Evolutionary conservation across 1,284 basidiomycete genomes (phyloP).

Genomic region (Boletellus sp.): DNA sequence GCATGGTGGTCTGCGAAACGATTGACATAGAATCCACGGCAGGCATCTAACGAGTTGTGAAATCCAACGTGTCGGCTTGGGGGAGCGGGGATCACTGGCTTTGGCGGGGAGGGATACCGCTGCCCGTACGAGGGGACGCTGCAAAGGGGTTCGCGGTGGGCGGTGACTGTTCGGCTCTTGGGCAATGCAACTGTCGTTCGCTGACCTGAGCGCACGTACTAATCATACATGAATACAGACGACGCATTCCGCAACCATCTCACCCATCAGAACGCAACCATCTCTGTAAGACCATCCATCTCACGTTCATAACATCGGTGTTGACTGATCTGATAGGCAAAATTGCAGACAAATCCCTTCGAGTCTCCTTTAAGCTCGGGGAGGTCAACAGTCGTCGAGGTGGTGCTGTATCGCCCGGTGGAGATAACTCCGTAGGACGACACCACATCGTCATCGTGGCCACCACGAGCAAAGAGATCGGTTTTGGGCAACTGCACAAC

Average conservation of each 20-base stretch:
- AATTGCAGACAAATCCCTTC: conserved; percentile 55
- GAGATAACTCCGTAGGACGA: conserved; percentile 63
- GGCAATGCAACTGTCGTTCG: too few relatives aligned
- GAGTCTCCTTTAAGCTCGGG: conserved; percentile 43
- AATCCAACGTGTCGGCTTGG: too few relatives aligned
- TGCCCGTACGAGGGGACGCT: too few relatives aligned
- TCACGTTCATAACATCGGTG: conserved; percentile 64
- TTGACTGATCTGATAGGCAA: conserved; percentile 59
- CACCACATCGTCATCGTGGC: conserved; percentile 39
- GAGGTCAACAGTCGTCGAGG: conserved; percentile 40
- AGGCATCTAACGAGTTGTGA: too few relatives aligned
- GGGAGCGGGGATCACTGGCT: too few relatives aligned
- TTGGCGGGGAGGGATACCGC: too few relatives aligned
- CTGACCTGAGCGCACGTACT: background rate
- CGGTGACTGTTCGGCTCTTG: too few relatives aligned
- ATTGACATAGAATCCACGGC: too few relatives aligned
- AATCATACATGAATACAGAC: conserved; percentile 16
- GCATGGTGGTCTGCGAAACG: too few relatives aligned
- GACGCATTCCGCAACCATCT: background rate
- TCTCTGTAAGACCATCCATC: conserved; percentile 48
- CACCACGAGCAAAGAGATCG: conserved; percentile 35
- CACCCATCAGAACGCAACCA: conserved; percentile 52
- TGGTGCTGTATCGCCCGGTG: conserved; percentile 44
- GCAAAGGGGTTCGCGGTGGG: too few relatives aligned
- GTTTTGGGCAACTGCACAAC: conserved; percentile 48